Conservation (phyloP, 192 early-diverging fungal species). For the Backusella mclennaniae region DNA sequence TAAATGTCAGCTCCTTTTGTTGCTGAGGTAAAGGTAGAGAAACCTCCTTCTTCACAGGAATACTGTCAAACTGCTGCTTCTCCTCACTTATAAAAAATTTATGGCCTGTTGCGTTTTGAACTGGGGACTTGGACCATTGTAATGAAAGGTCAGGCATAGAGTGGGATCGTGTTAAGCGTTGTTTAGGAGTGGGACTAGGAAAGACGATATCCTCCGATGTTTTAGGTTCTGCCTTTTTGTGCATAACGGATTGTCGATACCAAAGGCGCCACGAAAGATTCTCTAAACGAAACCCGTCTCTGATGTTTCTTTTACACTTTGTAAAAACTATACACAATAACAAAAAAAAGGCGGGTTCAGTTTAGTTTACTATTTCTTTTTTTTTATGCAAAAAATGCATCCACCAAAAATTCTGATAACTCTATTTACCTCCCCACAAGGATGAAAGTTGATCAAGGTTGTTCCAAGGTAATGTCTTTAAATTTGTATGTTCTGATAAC, state of each 20-base stretch:
- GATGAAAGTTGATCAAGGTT: constrained; percentile 12
- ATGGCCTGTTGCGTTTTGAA: neutral
- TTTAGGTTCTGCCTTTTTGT: constrained; percentile 8
- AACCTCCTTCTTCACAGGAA: neutral
- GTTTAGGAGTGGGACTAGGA: neutral
- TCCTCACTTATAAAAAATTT: neutral
- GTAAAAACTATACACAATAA: constrained; percentile 20
- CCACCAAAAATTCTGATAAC: neutral
- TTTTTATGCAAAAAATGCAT: neutral
- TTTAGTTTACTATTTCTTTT: neutral
- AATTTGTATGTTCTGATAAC: neutral
- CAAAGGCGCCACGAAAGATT: constrained; percentile 38
- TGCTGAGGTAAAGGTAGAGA: neutral
- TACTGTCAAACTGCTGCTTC: neutral
- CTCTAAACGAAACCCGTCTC: constrained; percentile 30
- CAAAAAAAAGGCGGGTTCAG: neutral
- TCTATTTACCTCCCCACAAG: constrained; percentile 10
- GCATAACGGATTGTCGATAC: constrained; percentile 28
- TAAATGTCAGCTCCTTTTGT: constrained; percentile 8
- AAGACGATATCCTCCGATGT: constrained; percentile 10
- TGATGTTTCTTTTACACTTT: constrained; percentile 28
- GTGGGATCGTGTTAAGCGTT: constrained; percentile 4
- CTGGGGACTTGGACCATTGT: neutral
- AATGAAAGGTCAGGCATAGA: constrained; percentile 13
- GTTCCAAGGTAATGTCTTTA: constrained; percentile 11